These are phyloP conservation scores for Acanthamoeba castellanii DNA, from an alignment of 208 protist species.

Conservation along the genomic window DNA sequence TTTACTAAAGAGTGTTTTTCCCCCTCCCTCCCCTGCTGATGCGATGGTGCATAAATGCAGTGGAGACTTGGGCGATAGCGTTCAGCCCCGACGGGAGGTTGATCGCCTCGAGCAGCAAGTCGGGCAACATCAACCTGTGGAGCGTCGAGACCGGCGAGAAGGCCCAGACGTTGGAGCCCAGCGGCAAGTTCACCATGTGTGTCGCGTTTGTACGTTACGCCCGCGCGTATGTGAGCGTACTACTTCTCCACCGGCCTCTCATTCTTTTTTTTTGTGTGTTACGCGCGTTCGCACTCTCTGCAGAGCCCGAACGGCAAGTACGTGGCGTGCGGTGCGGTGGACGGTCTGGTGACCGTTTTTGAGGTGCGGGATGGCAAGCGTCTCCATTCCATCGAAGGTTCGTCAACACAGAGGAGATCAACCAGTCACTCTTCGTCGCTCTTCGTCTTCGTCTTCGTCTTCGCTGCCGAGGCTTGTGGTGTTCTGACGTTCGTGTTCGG, in stretches of 20 bases:
- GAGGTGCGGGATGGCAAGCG: constrained; percentile 56
- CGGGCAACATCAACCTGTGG: constrained; percentile 71
- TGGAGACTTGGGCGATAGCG: constrained; percentile 72
- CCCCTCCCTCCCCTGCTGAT: background rate
- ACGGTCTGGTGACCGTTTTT: constrained; percentile 54
- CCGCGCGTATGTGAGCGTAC: no score
- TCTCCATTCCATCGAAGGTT: constrained; percentile 63
- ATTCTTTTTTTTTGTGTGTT: no score
- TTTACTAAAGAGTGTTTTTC: background rate
- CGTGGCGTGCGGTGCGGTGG: constrained; percentile 53
- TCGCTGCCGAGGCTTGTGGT: background rate
- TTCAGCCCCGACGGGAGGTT: constrained; percentile 63
- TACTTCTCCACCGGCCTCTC: no score
- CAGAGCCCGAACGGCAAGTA: constrained; percentile 64
- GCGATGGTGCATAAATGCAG: background rate
- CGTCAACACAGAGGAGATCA: background rate
- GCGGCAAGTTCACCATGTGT: constrained; percentile 71
- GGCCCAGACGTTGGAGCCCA: constrained; percentile 52
- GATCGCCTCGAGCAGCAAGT: constrained; percentile 67
- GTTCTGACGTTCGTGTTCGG: background rate
- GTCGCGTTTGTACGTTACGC: constrained; percentile 50
- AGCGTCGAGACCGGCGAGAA: constrained; percentile 69
- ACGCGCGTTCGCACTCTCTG: no score
- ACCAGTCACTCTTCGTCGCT: no score
- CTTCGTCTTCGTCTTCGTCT: background rate